Base-by-base conservation (phyloP, 805 yeast species). In the Metschnikowia baotianmanensis region DNA sequence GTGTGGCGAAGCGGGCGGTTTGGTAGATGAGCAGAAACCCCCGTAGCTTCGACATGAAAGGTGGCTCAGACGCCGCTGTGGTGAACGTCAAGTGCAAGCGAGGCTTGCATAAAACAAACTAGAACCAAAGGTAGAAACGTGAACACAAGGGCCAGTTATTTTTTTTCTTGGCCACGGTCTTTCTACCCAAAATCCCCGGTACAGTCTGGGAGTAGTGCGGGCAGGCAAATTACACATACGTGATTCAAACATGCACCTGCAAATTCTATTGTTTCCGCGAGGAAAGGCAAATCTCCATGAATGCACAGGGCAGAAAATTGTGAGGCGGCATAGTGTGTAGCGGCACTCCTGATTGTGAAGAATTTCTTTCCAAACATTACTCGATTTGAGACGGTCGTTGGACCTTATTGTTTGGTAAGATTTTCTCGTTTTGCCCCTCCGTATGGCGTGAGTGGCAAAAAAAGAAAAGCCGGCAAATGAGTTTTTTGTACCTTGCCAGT, bases 271-370 rank as follows among this genome's bases (percentile, higher is more conserved):
- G 36, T 38, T 38, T 25, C 21, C 36, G 31, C 36, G 22, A 22
- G 29, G 19, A 32, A 22, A 27, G 39, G 41, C 41, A 31, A 38
- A 38, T 38, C 41, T 38, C 32, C 36, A 38, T 34, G 33, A 18
- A 18, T 15, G 15, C 16, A 30, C 38, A 21, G 21, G 19, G 9
- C 13, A 26, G 19, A 20, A 25, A 16, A 4, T 22, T 16, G 27
- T 28, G 15, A 16, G 15, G 32, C 38, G 38, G 38, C 26, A 12
- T n/a, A 34, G 24, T 20, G 32, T 19, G 6, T 10, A 28, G 33
- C 31, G n/a, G 21, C 17, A 17, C 13, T 29, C 34, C 21, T 34
- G 22, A 12, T 29, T 23, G 21, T 22, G 28, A 13, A n/a, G 18
- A 34, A 18, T 19, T n/a, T 29, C 25, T 22, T 25, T 31, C 22